Evolutionary conservation across 2,329 filamentous ascomycete genomes (phyloP).

Genomic region (Penicillium sp.): DNA sequence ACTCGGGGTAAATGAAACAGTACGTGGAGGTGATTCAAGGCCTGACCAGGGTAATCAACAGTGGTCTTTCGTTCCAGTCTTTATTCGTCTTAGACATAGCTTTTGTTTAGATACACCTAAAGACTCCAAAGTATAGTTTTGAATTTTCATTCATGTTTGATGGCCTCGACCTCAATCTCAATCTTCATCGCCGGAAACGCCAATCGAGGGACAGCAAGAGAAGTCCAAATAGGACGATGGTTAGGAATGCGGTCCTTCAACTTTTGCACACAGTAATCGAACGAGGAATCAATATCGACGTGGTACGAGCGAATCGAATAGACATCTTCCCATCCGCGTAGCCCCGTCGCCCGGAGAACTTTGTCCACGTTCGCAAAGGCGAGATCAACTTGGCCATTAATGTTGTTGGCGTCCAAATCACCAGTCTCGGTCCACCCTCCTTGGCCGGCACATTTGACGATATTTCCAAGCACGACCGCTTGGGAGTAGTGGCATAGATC

Average conservation of each 20-base stretch:
- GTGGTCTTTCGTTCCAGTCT: no score
- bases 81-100: no score
- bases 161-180: conserved; percentile 18
- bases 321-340: conserved; percentile 14
- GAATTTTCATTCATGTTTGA: background rate
- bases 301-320: conserved; percentile 16
- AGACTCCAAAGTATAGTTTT: no score
- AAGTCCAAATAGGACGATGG: conserved; percentile 17
- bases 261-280: conserved; percentile 4
- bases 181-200: conserved; percentile 11
- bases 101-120: no score
- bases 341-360: conserved; percentile 7
- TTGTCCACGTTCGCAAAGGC: conserved; percentile 18
- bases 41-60: no score
- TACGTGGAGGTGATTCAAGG: no score
- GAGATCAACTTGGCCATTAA: conserved; percentile 7
- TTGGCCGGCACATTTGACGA: conserved; percentile 21
- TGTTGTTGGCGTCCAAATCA: conserved; percentile 2
- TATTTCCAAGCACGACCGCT: conserved; percentile 16
- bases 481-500: conserved; percentile 17
- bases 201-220: conserved; percentile 5
- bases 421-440: conserved; percentile 8
- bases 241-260: conserved; percentile 11
- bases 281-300: conserved; percentile 9
- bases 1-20: no score